A percentile compares a stretch with the other conserved stretches of the same genome.
Conservation (phyloP, 2,329 filamentous ascomycete species). For the Talaromyces pinophilus region DNA sequence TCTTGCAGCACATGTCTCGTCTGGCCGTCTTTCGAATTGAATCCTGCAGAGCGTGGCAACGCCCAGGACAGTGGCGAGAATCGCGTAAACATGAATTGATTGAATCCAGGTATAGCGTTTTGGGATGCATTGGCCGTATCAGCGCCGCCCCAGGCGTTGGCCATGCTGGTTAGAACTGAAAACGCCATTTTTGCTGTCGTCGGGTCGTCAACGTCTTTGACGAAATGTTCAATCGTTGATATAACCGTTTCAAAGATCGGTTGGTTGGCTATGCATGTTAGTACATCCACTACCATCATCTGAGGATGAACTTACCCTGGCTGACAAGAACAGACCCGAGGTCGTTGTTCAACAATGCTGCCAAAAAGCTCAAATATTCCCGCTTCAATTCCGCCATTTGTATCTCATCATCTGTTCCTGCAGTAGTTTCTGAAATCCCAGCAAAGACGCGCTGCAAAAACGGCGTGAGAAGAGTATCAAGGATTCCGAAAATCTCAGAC, state of each 20-base stretch:
- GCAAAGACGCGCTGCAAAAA: conserved; percentile 86
- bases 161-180: conserved; percentile 79
- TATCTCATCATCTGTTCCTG: conserved; percentile 93
- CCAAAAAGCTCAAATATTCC: conserved; percentile 92
- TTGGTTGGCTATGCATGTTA: conserved; percentile 66
- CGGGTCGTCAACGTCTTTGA: conserved; percentile 71
- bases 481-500: conserved; percentile 81
- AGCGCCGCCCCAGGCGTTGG: conserved; percentile 83
- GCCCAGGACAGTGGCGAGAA: conserved; percentile 93
- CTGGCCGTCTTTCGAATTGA: conserved; percentile 85
- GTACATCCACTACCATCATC: neutral
- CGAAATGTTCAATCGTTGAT: conserved; percentile 78
- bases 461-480: conserved; percentile 85
- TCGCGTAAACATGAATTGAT: conserved; percentile 81
- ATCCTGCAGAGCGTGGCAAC: conserved; percentile 73
- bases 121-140: conserved; percentile 52
- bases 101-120: conserved; percentile 75
- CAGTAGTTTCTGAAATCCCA: conserved; percentile 78
- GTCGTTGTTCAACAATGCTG: conserved; percentile 87
- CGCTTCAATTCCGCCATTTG: conserved; percentile 86
- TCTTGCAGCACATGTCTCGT: conserved; percentile 84
- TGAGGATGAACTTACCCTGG: conserved; percentile 53
- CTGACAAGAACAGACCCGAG: conserved; percentile 87
- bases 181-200: conserved; percentile 74
- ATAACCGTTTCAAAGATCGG: conserved; percentile 86